Base-by-base conservation (phyloP, 805 yeast species). In the Maudiozyma pseudohumilis region DNA sequence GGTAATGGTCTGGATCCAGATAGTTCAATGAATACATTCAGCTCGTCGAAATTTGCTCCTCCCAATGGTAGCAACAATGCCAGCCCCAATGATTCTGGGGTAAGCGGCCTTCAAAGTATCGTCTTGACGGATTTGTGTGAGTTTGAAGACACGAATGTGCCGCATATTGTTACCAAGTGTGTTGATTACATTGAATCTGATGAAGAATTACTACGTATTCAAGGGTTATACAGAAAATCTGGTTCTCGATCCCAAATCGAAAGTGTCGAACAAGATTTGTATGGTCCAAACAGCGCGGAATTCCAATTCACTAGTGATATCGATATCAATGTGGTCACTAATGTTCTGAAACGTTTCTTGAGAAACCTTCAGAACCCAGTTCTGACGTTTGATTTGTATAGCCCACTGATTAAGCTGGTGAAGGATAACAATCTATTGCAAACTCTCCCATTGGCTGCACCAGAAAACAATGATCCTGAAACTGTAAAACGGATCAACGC, bases 161-260 rank as follows among this genome's bases (percentile, higher is more conserved):
- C 98, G 10, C 60, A 74, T 46, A 72, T 92, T 21, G 70, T 92
- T 9, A 65, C 78, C 10, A 67, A 74, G 40, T 85, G 96, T 60
- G 61, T 87, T 5, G 64, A 67, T 18, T 92, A 80, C 48, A 86
- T 92, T 37, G 96, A 89, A 61, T 53, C 55, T 6, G 66, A 85
- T 40, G 95, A 95, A 5, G 44, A 40, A 2, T 36, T 36, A 3
- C 59, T 87, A 47, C 75, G 70, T 30, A 63, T 69, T 42, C 96
- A 88, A 57, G 98, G 98, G 6, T 70, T 89, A 28, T 89, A 89
- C 63, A 69, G 98, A 47, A 80, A 88, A 47, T 80, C 94, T 32
- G 98, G 95, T 1, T 70, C 85, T 7, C 80, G 81, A 34, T 70
- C 79, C 38, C 74, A 50, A 32, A 52, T 59, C 30, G 62, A 57